Conservation (phyloP, 305 asterid species). For the Fraxinus platypoda region DNA sequence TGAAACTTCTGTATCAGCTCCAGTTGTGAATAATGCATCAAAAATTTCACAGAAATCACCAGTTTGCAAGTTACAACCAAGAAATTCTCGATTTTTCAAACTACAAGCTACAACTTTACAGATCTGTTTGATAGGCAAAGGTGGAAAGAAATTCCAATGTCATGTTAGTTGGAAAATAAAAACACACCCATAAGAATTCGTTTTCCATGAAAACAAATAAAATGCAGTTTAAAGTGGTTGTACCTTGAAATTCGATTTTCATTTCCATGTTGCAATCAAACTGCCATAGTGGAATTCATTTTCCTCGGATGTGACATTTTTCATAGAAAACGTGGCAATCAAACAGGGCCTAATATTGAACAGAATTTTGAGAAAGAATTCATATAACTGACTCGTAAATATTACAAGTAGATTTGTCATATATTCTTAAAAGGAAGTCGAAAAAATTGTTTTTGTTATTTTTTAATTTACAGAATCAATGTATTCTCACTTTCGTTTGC, state of each 20-base stretch:
- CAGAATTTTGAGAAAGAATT: neutral
- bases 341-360: too few relatives aligned
- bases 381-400: neutral
- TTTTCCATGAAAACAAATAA: too few relatives aligned
- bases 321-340: too few relatives aligned
- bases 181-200: too few relatives aligned
- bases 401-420: neutral
- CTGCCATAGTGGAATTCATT: too few relatives aligned
- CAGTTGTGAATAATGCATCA: neutral
- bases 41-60: neutral
- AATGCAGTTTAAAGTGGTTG: too few relatives aligned
- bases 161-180: too few relatives aligned
- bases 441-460: neutral
- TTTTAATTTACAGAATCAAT: neutral
- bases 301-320: too few relatives aligned
- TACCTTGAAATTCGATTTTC: too few relatives aligned
- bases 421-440: neutral
- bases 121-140: too few relatives aligned
- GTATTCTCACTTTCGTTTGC: neutral
- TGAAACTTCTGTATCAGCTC: neutral
- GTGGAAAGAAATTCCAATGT: too few relatives aligned
- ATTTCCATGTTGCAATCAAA: too few relatives aligned
- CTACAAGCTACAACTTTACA: neutral
- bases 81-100: neutral
- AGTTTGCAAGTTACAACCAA: neutral